Percentiles rank a stretch among this genome's conserved stretches.
Evolutionary conservation across 2,329 filamentous ascomycete genomes (phyloP).

Genomic region (Xylariaceae sp.): DNA sequence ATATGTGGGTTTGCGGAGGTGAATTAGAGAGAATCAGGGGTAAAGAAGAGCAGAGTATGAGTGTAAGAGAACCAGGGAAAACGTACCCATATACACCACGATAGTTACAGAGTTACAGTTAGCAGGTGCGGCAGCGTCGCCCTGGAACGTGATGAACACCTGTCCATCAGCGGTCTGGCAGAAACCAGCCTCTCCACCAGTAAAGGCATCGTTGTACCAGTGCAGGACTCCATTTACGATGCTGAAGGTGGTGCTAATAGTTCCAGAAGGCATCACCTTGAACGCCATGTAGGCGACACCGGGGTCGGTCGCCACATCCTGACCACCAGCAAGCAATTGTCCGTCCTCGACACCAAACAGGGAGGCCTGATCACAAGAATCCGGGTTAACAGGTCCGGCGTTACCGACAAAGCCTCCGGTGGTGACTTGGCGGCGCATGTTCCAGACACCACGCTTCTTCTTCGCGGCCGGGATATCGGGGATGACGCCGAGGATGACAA

Average conservation of each 20-base stretch:
- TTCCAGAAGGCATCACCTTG: constrained; percentile 5
- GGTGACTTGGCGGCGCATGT: constrained; percentile 18
- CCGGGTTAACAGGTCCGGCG: constrained; percentile 29
- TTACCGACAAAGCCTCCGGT: constrained; percentile 32
- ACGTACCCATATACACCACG: constrained; percentile 19
- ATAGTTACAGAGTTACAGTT: constrained; percentile 30
- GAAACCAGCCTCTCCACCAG: constrained; percentile 34
- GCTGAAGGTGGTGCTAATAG: constrained; percentile 27
- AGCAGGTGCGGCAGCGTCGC: constrained; percentile 15
- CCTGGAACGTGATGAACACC: constrained; percentile 33
- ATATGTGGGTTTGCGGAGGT: background rate
- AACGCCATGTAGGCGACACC: constrained; percentile 29
- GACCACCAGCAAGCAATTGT: constrained; percentile 24
- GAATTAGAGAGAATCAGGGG: too few species aligned
- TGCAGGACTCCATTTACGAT: constrained; percentile 30
- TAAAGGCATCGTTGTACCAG: constrained; percentile 38
- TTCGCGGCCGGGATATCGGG: constrained; percentile 9
- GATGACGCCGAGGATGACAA: constrained; percentile 30
- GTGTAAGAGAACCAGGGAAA: too few species aligned
- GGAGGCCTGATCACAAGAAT: constrained; percentile 32
- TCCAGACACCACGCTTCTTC: constrained; percentile 12
- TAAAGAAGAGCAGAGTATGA: too few species aligned
- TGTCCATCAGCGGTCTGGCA: constrained; percentile 32
- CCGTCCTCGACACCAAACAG: constrained; percentile 34
- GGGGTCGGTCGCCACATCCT: constrained; percentile 27